phyloP scores from a whole-genome alignment of 768 basidiomycete species.

The Tricholomella constricta region DNA sequence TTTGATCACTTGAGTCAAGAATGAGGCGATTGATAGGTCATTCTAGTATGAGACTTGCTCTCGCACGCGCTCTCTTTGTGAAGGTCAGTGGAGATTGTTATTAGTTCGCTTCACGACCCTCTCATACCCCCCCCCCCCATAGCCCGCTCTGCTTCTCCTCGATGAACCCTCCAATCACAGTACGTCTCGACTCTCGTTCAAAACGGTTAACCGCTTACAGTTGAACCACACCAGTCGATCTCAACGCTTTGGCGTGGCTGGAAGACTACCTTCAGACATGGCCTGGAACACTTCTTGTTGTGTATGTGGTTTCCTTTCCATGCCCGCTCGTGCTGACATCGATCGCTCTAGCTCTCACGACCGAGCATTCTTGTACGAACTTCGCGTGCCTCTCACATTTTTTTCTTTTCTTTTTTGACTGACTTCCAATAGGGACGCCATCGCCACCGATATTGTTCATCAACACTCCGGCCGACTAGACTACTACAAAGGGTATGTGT shows the following conservation, averaged over 20 bases:
- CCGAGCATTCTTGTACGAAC: slow-evolving; percentile 83
- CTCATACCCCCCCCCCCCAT: not conserved
- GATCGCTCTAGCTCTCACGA: slow-evolving; percentile 79
- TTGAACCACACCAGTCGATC: slow-evolving; percentile 57
- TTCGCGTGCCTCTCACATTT: not conserved
- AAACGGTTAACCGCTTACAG: not conserved
- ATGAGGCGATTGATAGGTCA: not conserved
- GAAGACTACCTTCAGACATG: slow-evolving; percentile 98
- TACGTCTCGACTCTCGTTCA: slow-evolving; percentile 33
- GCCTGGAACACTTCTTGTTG: slow-evolving; percentile 89
- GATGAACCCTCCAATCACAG: slow-evolving; percentile 98
- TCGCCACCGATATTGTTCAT: slow-evolving; percentile 98
- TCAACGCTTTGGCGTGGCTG: slow-evolving; percentile 96
- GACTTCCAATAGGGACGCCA: slow-evolving; percentile 65
- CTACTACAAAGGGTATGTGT: slow-evolving; percentile 91
- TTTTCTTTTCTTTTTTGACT: not conserved
- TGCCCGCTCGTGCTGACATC: not conserved
- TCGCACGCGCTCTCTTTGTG: slow-evolving; percentile 95
- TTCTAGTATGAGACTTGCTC: slow-evolving; percentile 88
- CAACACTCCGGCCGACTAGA: slow-evolving; percentile 91
- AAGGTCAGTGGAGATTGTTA: slow-evolving; percentile 53
- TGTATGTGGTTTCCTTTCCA: slow-evolving; percentile 51
- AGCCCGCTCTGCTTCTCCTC: slow-evolving; percentile 76
- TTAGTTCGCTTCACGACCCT: not conserved
- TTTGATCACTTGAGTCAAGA: not conserved